These are phyloP conservation scores for Malus sieversii DNA, from an alignment of 306 rosid species.

Conservation along the genomic window DNA sequence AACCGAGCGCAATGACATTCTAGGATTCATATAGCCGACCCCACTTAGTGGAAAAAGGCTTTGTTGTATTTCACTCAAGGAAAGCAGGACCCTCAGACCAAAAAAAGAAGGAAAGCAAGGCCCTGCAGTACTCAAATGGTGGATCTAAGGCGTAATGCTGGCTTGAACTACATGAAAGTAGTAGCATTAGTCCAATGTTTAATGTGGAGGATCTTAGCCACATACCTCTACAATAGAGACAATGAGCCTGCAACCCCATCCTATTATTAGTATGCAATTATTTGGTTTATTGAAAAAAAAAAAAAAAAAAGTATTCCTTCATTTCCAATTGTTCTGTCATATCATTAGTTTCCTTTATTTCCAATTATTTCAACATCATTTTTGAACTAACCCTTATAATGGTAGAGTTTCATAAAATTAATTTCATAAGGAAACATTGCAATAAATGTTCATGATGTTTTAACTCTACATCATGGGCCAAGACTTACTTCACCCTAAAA, in stretches of 20 bases:
- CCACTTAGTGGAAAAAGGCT: too few relatives aligned
- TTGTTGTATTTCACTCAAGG: too few relatives aligned
- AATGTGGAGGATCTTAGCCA: background rate
- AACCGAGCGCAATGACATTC: too few relatives aligned
- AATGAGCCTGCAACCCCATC: background rate
- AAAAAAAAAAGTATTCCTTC: too few relatives aligned
- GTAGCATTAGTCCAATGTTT: background rate
- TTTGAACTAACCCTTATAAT: background rate
- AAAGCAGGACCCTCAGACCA: too few relatives aligned
- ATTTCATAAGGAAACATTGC: too few relatives aligned
- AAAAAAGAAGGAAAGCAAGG: too few relatives aligned
- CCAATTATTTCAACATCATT: background rate
- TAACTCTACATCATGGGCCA: background rate
- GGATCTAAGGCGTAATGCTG: background rate
- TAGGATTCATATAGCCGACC: too few relatives aligned
- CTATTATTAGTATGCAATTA: background rate
- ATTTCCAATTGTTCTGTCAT: too few relatives aligned
- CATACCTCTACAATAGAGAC: background rate
- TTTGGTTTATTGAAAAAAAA: too few relatives aligned
- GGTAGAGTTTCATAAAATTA: background rate
- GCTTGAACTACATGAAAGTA: background rate
- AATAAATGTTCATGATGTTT: background rate
- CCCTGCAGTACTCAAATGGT: background rate
- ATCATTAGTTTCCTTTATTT: background rate
- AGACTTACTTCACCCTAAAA: background rate